Percentiles rank a stretch among this genome's conserved stretches.
Conservation (phyloP, 306 rosid genomes). For the Cercis canadensis region DNA sequence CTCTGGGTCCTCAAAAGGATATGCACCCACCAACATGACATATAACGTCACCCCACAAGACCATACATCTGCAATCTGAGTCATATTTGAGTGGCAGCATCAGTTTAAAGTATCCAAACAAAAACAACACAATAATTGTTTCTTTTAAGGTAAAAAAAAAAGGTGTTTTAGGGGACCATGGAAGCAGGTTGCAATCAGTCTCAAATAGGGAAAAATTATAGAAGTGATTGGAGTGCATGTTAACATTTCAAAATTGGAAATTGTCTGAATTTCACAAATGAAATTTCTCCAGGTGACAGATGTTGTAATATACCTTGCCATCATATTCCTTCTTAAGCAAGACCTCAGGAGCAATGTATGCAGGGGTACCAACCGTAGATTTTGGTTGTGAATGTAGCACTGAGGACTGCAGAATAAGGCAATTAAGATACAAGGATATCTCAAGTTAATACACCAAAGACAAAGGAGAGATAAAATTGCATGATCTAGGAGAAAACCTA, state of each 20-base stretch:
- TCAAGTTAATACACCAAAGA: constrained; percentile 6
- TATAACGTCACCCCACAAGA: constrained; percentile 98
- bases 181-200: too few species aligned
- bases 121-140: neutral
- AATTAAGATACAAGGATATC: constrained; percentile 37
- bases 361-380: constrained; percentile 98
- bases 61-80: constrained; percentile 98
- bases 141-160: too few species aligned
- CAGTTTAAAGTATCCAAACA: constrained; percentile 10
- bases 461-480: constrained; percentile 7
- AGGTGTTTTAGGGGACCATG: neutral
- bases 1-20: constrained; percentile 95
- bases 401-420: constrained; percentile 69
- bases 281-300: neutral
- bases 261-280: constrained; percentile 2
- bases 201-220: neutral
- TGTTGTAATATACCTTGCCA: constrained; percentile 76
- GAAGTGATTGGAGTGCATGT: neutral
- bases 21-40: constrained; percentile 98
- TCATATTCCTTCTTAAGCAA: constrained; percentile 96
- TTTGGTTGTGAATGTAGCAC: constrained; percentile 97
- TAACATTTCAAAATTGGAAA: constrained; percentile 1
- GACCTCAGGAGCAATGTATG: constrained; percentile 96
- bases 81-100: constrained; percentile 25
- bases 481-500: constrained; percentile 21